These are phyloP conservation scores for Myotisia sp. DNA, from an alignment of 2,329 filamentous ascomycete species.

Conservation along the genomic window DNA sequence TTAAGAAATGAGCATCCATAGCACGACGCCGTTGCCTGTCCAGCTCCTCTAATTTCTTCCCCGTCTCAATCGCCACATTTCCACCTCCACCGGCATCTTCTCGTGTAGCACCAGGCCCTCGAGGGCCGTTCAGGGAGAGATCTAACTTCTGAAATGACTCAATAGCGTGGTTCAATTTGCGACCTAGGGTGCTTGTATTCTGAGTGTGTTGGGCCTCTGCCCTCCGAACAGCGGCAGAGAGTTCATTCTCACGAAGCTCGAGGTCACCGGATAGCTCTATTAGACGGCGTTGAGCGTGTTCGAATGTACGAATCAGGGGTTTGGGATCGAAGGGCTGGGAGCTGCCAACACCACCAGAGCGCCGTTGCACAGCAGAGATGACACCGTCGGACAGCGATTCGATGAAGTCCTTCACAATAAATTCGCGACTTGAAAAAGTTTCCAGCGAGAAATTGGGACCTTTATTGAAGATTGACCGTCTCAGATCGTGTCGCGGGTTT, in stretches of 20 bases:
- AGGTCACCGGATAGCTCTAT: conserved; percentile 56
- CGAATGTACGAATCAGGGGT: conserved; percentile 88
- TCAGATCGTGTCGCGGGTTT: conserved; percentile 9
- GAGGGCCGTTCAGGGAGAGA: conserved; percentile 51
- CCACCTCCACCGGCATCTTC: conserved; percentile 43
- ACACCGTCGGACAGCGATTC: conserved; percentile 80
- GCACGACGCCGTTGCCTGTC: conserved; percentile 83
- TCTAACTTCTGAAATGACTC: conserved; percentile 84
- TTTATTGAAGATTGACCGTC: conserved; percentile 56
- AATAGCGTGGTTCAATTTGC: conserved; percentile 84
- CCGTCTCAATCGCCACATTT: conserved; percentile 86
- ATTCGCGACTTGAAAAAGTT: conserved; percentile 78
- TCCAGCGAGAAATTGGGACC: conserved; percentile 76
- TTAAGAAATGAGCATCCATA: conserved; percentile 83
- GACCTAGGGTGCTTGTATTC: conserved; percentile 73
- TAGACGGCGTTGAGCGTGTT: conserved; percentile 46
- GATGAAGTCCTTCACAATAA: conserved; percentile 96
- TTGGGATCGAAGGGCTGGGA: conserved; percentile 82
- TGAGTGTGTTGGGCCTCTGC: conserved; percentile 86
- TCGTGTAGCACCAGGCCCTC: conserved; percentile 14
- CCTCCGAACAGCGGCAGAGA: conserved; percentile 74
- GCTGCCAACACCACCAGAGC: conserved; percentile 46
- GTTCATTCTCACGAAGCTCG: conserved; percentile 77
- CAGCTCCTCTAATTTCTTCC: conserved; percentile 82
- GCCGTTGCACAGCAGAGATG: conserved; percentile 55